Evolutionary conservation across 257 asterid species (phyloP), one percentile per base, ranked within the genome.

Genomic region (Mitragyna speciosa): DNA sequence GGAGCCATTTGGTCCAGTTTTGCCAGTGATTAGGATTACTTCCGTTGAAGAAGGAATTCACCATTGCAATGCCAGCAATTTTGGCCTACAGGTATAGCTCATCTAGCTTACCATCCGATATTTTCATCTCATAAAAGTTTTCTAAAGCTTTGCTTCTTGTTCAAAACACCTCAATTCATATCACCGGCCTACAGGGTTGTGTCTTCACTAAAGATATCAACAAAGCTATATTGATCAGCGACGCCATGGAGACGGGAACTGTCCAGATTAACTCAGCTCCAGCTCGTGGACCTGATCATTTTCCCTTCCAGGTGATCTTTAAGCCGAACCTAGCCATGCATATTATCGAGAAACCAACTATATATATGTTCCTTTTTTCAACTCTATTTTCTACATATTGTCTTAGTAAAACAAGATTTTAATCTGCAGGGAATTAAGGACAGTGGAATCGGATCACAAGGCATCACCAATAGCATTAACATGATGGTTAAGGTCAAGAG

Each of bases 261-360:
- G 94, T 95, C 71, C 99, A 93, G 89, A 93, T 95, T 77, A 95
- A 95, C 90, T 93, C 99, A 0, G 97, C 99, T 41, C 99, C 99
- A 0, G 98, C 99, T 51, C 97, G 98, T 24, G 99, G 99, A 7
- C 99, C 99, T 0, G 99, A 95, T 59, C 99, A 95, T 89, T 95
- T 95, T 17, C 99, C 99, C 2, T 95, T 93, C 82, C 98, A 95
- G 95, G 98, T 92, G 36, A 85, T 72, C 1, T 71, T 70, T 54
- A 26, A n/a, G 16, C 24, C 45, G 5, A 49, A 41, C 45, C 49
- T 56, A 24, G 0, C 33, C 31, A 56, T 63, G 15, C 68, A 4
- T 11, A 24, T 22, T 16, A n/a, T n/a, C 78, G 10, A n/a, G 33
- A 75, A 75, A 54, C 54, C 71, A 28, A 9, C 49, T 10, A 28